Evolutionary conservation across 352 stramenopile species (phyloP).

Genomic region (Phytophthora pinifolia): DNA sequence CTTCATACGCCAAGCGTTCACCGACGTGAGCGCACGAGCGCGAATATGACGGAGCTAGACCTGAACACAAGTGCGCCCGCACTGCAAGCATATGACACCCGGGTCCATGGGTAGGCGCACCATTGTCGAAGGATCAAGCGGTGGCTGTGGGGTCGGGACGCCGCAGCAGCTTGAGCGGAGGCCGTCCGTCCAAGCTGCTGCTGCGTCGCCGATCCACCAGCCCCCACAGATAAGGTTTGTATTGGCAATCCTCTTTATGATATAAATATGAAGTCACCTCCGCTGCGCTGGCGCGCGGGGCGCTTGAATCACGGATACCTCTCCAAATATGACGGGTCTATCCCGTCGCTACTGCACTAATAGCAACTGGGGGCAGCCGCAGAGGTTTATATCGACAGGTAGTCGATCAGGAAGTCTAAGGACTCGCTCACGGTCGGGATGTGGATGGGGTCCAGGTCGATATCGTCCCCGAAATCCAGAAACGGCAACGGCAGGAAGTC

Average conservation of each 20-base stretch:
- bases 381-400: slow-evolving; percentile 44
- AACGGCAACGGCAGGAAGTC: slow-evolving; percentile 45
- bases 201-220: neutral
- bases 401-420: slow-evolving; percentile 68
- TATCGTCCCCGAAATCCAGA: slow-evolving; percentile 47
- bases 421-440: slow-evolving; percentile 65
- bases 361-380: slow-evolving; percentile 21
- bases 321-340: slow-evolving; percentile 30
- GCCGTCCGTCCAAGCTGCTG: slow-evolving; percentile 12
- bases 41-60: slow-evolving; percentile 11
- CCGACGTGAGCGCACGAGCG: slow-evolving; percentile 5
- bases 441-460: slow-evolving; percentile 44
- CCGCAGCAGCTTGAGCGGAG: neutral
- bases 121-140: slow-evolving; percentile 25
- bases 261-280: slow-evolving; percentile 39
- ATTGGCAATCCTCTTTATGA: slow-evolving; percentile 34
- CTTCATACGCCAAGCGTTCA: slow-evolving; percentile 13
- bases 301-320: slow-evolving; percentile 27
- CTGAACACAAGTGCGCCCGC: slow-evolving; percentile 7
- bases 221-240: slow-evolving; percentile 20
- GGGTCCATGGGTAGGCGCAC: too few species aligned
- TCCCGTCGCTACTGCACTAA: slow-evolving; percentile 30
- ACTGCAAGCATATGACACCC: too few species aligned
- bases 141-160: slow-evolving; percentile 1
- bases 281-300: neutral